Conservation (phyloP, 2,329 filamentous ascomycete species). For the Graphium sp. region DNA sequence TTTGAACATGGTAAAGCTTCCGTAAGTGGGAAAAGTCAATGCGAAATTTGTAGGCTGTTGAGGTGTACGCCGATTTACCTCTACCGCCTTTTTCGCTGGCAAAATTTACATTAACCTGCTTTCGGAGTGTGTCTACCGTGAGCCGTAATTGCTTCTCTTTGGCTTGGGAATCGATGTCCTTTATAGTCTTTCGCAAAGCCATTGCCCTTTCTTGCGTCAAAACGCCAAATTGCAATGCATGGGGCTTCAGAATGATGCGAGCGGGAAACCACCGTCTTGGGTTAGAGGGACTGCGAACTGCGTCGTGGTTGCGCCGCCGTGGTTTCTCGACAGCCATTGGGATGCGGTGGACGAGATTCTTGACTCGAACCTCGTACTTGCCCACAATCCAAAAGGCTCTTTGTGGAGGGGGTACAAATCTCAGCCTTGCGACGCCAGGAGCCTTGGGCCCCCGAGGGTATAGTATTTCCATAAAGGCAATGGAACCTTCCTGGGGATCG, state of each 20-base stretch:
- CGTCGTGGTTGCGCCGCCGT: neutral
- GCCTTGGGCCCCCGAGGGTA: conserved; percentile 20
- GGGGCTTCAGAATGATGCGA: neutral
- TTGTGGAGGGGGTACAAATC: conserved; percentile 39
- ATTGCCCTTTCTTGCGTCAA: conserved; percentile 35
- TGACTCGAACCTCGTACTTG: conserved; percentile 10
- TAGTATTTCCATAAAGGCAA: conserved; percentile 39
- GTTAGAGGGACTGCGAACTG: conserved; percentile 13
- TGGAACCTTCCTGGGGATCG: conserved; percentile 24
- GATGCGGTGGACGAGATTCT: neutral
- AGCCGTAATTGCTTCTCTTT: conserved; percentile 13
- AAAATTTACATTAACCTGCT: conserved; percentile 23
- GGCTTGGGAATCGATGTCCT: conserved; percentile 2
- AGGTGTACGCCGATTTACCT: neutral
- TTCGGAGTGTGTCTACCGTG: conserved; percentile 19
- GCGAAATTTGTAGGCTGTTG: conserved; percentile 19
- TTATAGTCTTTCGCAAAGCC: conserved; percentile 36
- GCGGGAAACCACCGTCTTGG: conserved; percentile 8
- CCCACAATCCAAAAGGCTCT: conserved; percentile 30
- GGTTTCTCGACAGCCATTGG: neutral
- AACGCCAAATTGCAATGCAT: conserved; percentile 44
- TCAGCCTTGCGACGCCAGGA: conserved; percentile 25
- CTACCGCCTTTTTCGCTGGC: conserved; percentile 4
- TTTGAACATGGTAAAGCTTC: conserved; percentile 17
- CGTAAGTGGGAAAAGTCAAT: conserved; percentile 29